A percentile compares a stretch with the other conserved stretches of the same genome.
Conservation (phyloP, 2,329 filamentous ascomycete genomes). For the Chrysosporium queenslandicum region DNA sequence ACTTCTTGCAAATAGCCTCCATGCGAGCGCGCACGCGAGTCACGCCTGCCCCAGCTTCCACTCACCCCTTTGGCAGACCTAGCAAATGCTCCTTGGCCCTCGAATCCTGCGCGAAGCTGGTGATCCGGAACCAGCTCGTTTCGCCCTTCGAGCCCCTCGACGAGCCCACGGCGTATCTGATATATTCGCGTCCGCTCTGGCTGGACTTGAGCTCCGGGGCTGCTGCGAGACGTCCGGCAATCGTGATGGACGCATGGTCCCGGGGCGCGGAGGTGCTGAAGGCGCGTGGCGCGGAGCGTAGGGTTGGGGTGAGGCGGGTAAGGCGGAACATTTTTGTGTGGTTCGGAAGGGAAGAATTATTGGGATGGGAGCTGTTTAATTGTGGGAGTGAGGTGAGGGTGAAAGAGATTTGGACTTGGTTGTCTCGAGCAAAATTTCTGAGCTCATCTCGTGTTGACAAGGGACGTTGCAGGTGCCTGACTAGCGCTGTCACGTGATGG, state of each 20-base stretch:
- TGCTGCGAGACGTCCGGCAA: slow-evolving; percentile 75
- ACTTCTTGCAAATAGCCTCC: no score
- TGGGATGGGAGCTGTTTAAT: no score
- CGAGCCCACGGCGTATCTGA: slow-evolving; percentile 69
- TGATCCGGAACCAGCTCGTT: slow-evolving; percentile 77
- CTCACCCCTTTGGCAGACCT: slow-evolving; percentile 70
- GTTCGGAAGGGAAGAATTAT: not conserved
- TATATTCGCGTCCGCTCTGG: slow-evolving; percentile 59
- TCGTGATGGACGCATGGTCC: slow-evolving; percentile 66
- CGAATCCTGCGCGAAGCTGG: slow-evolving; percentile 60
- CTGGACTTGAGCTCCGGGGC: slow-evolving; percentile 66
- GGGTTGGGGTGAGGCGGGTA: slow-evolving; percentile 44
- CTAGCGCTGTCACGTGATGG: no score
- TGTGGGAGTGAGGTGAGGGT: no score
- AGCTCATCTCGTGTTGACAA: no score
- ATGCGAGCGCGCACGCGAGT: no score
- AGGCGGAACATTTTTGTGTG: slow-evolving; percentile 34
- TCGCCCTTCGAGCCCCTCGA: slow-evolving; percentile 57
- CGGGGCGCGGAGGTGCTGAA: slow-evolving; percentile 58
- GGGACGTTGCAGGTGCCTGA: no score
- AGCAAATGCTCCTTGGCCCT: slow-evolving; percentile 61
- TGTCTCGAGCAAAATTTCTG: no score
- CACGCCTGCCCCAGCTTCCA: no score
- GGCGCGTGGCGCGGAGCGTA: slow-evolving; percentile 48
- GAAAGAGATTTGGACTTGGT: no score